A percentile compares a stretch with the other conserved stretches of the same genome.
Evolutionary conservation across 1,284 basidiomycete species (phyloP).

Genomic region (Trametes versicolor): DNA sequence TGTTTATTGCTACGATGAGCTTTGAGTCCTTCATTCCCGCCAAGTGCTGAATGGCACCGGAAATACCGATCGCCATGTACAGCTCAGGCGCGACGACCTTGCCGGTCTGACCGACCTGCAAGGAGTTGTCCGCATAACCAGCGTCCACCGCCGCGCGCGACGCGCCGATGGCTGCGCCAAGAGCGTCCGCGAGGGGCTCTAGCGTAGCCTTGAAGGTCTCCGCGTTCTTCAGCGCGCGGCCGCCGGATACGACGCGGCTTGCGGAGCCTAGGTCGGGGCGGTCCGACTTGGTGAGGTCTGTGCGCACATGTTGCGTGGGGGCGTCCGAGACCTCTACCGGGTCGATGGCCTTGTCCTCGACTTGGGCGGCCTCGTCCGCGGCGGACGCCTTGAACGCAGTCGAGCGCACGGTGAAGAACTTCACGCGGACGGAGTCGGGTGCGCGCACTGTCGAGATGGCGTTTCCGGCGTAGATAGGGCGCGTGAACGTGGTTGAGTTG

Average conservation of each 20-base stretch:
- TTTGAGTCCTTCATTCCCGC: slow-evolving; percentile 99
- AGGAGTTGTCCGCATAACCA: slow-evolving; percentile 97
- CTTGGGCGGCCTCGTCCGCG: slow-evolving; percentile 59
- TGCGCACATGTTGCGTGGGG: slow-evolving; percentile 83
- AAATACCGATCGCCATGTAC: slow-evolving; percentile 97
- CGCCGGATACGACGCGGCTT: slow-evolving; percentile 92
- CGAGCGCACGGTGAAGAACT: slow-evolving; percentile 96
- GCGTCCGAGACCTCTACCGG: slow-evolving; percentile 71
- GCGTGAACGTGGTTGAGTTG: slow-evolving; percentile 84
- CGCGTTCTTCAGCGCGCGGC: slow-evolving; percentile 94
- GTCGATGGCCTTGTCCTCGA: slow-evolving; percentile 71
- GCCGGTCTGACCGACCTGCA: slow-evolving; percentile 99
- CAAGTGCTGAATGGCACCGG: slow-evolving; percentile 98
- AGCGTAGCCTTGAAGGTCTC: slow-evolving; percentile 92
- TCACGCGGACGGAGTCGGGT: slow-evolving; percentile 77
- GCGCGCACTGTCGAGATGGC: slow-evolving; percentile 95
- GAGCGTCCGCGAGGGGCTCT: slow-evolving; percentile 92
- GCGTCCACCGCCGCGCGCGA: slow-evolving; percentile 98
- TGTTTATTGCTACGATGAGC: slow-evolving; percentile 98
- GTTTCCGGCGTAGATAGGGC: slow-evolving; percentile 98
- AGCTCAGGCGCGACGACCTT: slow-evolving; percentile 96
- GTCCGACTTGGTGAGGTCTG: slow-evolving; percentile 90
- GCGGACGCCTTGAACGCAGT: slow-evolving; percentile 90
- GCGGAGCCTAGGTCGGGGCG: slow-evolving; percentile 94
- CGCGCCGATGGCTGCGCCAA: slow-evolving; percentile 97